Base-by-base conservation (phyloP, 2,329 filamentous ascomycete genomes). In the Phyllosticta citrichinensis region DNA sequence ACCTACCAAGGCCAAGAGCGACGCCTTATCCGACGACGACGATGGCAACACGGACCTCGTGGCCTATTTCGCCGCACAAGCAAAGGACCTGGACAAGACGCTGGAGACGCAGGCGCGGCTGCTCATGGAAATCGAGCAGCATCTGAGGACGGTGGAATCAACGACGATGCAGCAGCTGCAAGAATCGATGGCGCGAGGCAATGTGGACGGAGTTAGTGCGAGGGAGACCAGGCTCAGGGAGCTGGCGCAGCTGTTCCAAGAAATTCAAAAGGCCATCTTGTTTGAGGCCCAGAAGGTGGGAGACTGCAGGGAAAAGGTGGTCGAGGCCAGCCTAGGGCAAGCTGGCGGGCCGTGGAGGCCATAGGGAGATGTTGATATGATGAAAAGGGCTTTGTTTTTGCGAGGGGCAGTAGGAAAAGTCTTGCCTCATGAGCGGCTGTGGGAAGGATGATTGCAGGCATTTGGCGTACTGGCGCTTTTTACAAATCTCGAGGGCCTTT, bases 201-300 rank as follows among this genome's bases (percentile, higher is more conserved):
- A 40, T 57, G 66, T 11, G 57, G 61, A 47, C 61, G 40, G 61
- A 35, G 60, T 55, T 58, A 25, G 52, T 57, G 59, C 12, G 56
- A 47, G 40, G n/a, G 63, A 27, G 56, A 59, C 56, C 55, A 64
- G 76, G 74, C 62, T 71, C 68, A 70, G 75, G 51, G 77, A 80
- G 68, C 67, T 80, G 54, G 76, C 76, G 2, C 74, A 75, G 47
- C 76, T 77, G 50, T 65, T 81, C 60, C 73, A 75, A 62, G 76
- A 75, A 11, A 80, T 80, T 62, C 78, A 80, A 65, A 71, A 71
- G n/a, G 78, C 77, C 9, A 79, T 81, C 62, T 57, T 80, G 52
- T 71, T 73, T n/a, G 76, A 76, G 8, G 79, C 78, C 19, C 75
- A 74, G 64, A 73, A 73, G 64, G 77, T 81, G 17, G 78, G 78